These are phyloP conservation scores for Fragaria vesca DNA, from an alignment of 306 rosid genomes.

Conservation along the genomic window DNA sequence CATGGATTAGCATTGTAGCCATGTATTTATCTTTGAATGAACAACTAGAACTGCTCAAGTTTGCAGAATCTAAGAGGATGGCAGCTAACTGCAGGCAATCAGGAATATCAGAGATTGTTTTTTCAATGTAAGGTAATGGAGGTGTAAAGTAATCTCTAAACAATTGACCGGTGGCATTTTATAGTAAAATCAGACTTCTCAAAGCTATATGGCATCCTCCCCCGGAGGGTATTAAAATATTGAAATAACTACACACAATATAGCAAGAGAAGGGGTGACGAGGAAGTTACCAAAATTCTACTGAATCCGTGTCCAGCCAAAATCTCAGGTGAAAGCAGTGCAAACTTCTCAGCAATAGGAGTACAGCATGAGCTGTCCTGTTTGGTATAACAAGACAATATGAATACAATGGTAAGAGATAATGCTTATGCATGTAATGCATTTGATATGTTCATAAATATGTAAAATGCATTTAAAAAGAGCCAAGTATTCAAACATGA, in stretches of 20 bases:
- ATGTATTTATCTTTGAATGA: constrained; percentile 75
- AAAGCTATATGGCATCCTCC: not conserved
- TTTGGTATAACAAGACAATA: constrained; percentile 12
- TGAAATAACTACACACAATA: constrained; percentile 5
- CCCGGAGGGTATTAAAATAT: not conserved
- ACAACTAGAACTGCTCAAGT: constrained; percentile 51
- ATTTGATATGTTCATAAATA: not conserved
- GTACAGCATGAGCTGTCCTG: constrained; percentile 80
- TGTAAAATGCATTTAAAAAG: not conserved
- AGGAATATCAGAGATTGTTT: not conserved
- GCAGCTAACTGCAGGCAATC: constrained; percentile 62
- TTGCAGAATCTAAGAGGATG: constrained; percentile 67
- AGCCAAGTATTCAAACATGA: not conserved
- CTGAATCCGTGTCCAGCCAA: constrained; percentile 71
- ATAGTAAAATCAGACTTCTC: constrained; percentile 2
- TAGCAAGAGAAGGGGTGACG: not conserved
- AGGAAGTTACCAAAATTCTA: constrained; percentile 59
- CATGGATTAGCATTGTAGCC: constrained; percentile 68
- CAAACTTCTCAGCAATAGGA: constrained; percentile 65
- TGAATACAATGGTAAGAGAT: not conserved
- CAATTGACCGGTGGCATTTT: not conserved
- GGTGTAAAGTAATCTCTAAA: not conserved
- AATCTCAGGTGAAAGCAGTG: constrained; percentile 52
- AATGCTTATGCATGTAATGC: not conserved
- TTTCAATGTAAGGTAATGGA: not conserved